Conservation (phyloP, 805 yeast species). For the Lipomyces starkeyi region DNA sequence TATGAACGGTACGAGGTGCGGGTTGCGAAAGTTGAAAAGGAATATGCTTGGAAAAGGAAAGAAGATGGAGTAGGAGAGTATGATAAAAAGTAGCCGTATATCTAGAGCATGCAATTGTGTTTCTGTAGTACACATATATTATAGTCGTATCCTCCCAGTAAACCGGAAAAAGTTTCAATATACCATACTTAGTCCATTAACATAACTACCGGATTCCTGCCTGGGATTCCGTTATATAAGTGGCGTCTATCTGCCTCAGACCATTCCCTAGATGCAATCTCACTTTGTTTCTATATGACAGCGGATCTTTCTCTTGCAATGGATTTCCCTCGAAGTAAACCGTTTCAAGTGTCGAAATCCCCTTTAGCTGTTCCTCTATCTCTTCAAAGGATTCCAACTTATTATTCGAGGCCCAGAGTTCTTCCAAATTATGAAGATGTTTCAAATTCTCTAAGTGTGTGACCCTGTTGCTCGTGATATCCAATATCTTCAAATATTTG, state of each 20-base stretch:
- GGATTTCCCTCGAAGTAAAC: constrained; percentile 96
- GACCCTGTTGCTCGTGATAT: constrained; percentile 78
- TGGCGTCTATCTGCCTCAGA: constrained; percentile 87
- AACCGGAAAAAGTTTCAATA: background rate
- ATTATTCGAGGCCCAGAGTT: constrained; percentile 91
- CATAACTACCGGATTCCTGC: constrained; percentile 3
- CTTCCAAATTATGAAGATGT: constrained; percentile 77
- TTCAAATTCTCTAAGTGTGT: constrained; percentile 64
- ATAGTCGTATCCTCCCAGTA: background rate
- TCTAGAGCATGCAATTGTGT: background rate
- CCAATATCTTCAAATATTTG: constrained; percentile 70
- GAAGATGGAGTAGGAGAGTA: background rate
- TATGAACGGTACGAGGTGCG: constrained; percentile 10
- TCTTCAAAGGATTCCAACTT: constrained; percentile 70
- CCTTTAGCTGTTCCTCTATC: constrained; percentile 67
- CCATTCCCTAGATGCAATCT: constrained; percentile 73
- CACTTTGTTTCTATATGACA: constrained; percentile 84
- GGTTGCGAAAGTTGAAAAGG: constrained; percentile 11
- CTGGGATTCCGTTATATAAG: constrained; percentile 48
- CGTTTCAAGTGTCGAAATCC: constrained; percentile 71
- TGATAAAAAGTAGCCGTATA: background rate
- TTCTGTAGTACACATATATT: background rate
- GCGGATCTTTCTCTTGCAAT: constrained; percentile 70
- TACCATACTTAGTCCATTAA: background rate
- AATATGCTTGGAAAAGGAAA: constrained; percentile 8